Evolutionary conservation across 2,329 filamentous ascomycete species (phyloP).

Genomic region (Onygenales sp.): DNA sequence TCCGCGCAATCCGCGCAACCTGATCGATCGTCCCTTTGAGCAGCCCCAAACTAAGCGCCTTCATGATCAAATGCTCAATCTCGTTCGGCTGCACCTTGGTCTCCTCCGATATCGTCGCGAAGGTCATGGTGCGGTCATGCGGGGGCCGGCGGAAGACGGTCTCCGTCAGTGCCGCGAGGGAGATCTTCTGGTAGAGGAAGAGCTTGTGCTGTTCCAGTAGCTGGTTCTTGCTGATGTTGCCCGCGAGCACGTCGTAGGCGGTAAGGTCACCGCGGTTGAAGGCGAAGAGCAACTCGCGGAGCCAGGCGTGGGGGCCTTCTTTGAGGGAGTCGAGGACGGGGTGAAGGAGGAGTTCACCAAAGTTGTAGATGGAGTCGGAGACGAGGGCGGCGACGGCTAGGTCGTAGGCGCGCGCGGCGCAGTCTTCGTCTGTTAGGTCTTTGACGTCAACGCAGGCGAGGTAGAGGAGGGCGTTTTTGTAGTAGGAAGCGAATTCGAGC

Average conservation of each 20-base stretch:
- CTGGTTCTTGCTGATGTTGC: constrained; percentile 69
- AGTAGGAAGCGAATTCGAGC: constrained; percentile 90
- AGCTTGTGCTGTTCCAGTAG: constrained; percentile 69
- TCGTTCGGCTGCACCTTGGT: constrained; percentile 85
- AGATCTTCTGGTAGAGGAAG: constrained; percentile 95
- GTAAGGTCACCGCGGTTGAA: constrained; percentile 92
- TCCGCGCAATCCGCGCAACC: constrained; percentile 84
- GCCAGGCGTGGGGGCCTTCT: constrained; percentile 69
- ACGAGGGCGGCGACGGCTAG: constrained; percentile 86
- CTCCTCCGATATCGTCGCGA: constrained; percentile 76
- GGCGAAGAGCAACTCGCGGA: constrained; percentile 90
- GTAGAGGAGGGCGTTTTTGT: constrained; percentile 94
- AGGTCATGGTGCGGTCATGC: constrained; percentile 90
- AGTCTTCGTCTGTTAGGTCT: constrained; percentile 63
- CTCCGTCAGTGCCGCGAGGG: constrained; percentile 89
- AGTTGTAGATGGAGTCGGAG: constrained; percentile 96
- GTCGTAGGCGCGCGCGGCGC: constrained; percentile 78
- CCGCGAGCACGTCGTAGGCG: constrained; percentile 74
- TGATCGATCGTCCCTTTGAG: constrained; percentile 91
- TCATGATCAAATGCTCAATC: constrained; percentile 98
- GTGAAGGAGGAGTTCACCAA: constrained; percentile 95
- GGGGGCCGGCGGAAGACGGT: constrained; percentile 91
- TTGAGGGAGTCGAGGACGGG: constrained; percentile 82
- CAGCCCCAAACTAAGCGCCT: constrained; percentile 88
- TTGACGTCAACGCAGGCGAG: constrained; percentile 87